phyloP scores from a whole-genome alignment of 2,329 filamentous ascomycete species.

The Phialemonium atrogriseum region DNA sequence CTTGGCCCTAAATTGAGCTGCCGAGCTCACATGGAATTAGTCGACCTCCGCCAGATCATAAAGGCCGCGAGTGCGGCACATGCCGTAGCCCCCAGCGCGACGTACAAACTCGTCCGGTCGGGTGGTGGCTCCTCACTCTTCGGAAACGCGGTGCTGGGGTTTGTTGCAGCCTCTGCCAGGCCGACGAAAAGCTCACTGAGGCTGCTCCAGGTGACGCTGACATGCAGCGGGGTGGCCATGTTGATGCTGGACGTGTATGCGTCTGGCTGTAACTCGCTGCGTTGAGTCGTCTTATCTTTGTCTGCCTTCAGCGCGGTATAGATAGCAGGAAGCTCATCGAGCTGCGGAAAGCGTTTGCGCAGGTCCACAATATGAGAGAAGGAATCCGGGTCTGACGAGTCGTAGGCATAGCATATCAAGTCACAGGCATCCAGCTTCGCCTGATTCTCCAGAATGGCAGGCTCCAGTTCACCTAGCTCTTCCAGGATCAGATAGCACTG shows the following conservation, averaged over 20 bases:
- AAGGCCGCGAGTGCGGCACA: constrained; percentile 55
- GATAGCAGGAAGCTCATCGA: constrained; percentile 83
- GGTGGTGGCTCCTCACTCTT: constrained; percentile 79
- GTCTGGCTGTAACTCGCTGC: constrained; percentile 84
- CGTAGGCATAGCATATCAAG: constrained; percentile 89
- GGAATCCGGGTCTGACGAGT: constrained; percentile 92
- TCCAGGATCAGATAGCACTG: constrained; percentile 95
- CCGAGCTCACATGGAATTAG: constrained; percentile 27
- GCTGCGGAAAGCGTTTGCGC: constrained; percentile 67
- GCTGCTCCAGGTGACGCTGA: constrained; percentile 88
- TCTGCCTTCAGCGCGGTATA: constrained; percentile 95
- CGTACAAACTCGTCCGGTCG: constrained; percentile 77
- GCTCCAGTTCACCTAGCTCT: constrained; percentile 91
- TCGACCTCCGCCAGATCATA: constrained; percentile 56
- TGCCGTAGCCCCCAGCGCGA: constrained; percentile 68
- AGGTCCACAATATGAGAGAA: constrained; percentile 86
- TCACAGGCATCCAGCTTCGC: constrained; percentile 88
- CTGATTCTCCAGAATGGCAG: constrained; percentile 86
- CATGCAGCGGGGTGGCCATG: constrained; percentile 88
- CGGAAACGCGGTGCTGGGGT: constrained; percentile 80
- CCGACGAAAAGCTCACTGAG: constrained; percentile 91
- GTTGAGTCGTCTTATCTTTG: constrained; percentile 92
- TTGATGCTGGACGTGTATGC: constrained; percentile 78
- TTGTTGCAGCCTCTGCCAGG: constrained; percentile 84
- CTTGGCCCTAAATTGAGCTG: background rate